Percentiles rank a stretch among this genome's conserved stretches.
phyloP scores from a whole-genome alignment of 177 flowering plant species.

The Vitis hybrid region DNA sequence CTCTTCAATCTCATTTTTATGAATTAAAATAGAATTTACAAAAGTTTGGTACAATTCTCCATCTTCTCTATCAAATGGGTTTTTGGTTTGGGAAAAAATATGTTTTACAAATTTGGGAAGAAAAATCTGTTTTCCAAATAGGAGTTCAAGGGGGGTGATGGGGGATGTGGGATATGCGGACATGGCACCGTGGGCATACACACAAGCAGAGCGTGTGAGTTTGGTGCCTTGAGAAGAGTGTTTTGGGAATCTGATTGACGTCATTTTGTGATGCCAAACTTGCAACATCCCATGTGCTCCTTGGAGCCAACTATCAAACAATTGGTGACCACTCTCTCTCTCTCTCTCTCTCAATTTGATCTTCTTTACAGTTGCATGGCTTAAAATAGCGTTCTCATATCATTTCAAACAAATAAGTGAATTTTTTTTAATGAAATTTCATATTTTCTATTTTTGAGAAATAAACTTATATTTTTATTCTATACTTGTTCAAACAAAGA shows the following conservation, averaged over 20 bases:
- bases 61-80: neutral
- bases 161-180: neutral
- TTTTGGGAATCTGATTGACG: conserved; percentile 28
- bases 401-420: too few relatives aligned
- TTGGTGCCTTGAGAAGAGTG: conserved; percentile 25
- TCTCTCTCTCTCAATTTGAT: too few relatives aligned
- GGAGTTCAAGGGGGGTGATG: neutral
- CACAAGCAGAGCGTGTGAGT: neutral
- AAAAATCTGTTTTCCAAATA: neutral
- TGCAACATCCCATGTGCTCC: conserved; percentile 26
- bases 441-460: too few relatives aligned
- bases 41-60: neutral
- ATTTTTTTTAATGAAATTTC: too few relatives aligned
- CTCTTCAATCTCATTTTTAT: too few relatives aligned
- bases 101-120: too few relatives aligned
- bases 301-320: conserved; percentile 10
- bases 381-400: neutral
- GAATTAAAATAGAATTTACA: too few relatives aligned
- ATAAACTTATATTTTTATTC: too few relatives aligned
- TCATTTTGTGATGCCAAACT: conserved; percentile 6
- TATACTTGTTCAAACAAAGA: too few relatives aligned
- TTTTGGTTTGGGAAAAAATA: neutral
- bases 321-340: neutral
- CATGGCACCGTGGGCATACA: neutral
- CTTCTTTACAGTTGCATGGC: neutral